Base-by-base conservation (phyloP, 2,329 filamentous ascomycete species). In the Mollisia scopiformis region DNA sequence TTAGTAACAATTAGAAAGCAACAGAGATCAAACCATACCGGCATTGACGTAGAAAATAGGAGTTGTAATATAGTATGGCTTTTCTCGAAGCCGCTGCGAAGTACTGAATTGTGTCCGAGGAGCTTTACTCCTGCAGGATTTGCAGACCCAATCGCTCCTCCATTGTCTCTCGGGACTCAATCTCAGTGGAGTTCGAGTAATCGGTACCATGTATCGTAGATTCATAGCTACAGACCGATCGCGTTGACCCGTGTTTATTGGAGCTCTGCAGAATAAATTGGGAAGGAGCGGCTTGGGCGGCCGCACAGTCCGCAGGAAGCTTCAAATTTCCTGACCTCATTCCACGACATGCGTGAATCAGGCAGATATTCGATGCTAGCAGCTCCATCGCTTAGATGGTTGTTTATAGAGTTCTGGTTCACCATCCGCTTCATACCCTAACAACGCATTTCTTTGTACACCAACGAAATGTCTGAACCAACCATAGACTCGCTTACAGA, bases 31-130 rank as follows among this genome's bases (percentile, higher is more conserved):
- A 5, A 2, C 19, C 51, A 37, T 79, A 93, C 92, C 88, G 58
- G 93, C 92, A 84, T 99, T 99, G 79, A 99, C 95, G 77, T 99
- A 99, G 80, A 98, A 99, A 61, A 99, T 99, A 2, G 95, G 95
- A 8, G 93, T 96, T 5, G 95, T 98, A 71, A 97, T 83, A 80
- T 98, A 99, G 80, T 89, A 97, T 8, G 94, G 93, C 79, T 98
- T 98, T 62, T 78, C 75, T 2, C 52, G 10, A n/a, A 49, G 46
- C 14, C 35, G 51, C n/a, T 55, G 59, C 1, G 66, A 61, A 39
- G 59, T 70, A 10, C 67, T 68, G 57, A 63, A 67, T 13, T 57
- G 55, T 39, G 50, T 31, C 30, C 55, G 52, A 35, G 47, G 28
- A 13, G 27, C 35, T 27, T 55, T 65, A 33, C 28, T 55, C 28